Evolutionary conservation across 1,284 basidiomycete species (phyloP).

Genomic region (Pseudozyma thailandica): DNA sequence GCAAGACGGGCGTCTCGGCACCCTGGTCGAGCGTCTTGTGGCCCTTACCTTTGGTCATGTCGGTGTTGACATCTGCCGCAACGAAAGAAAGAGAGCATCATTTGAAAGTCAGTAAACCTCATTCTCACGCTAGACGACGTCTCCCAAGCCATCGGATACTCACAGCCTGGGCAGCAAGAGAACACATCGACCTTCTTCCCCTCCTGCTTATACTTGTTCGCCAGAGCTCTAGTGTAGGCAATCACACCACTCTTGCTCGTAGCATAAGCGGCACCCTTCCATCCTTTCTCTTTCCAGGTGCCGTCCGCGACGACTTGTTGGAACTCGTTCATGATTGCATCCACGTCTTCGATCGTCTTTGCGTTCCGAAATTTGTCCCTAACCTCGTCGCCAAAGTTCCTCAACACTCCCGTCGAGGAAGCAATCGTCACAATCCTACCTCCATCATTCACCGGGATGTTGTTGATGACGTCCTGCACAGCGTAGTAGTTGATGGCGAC

Average conservation of each 20-base stretch:
- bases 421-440: slow-evolving; percentile 59
- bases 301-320: slow-evolving; percentile 49
- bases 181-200: slow-evolving; percentile 49
- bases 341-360: slow-evolving; percentile 42
- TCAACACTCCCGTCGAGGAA: slow-evolving; percentile 53
- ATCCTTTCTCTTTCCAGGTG: slow-evolving; percentile 58
- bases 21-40: slow-evolving; percentile 60
- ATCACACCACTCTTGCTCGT: slow-evolving; percentile 60
- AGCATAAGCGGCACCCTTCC: slow-evolving; percentile 60
- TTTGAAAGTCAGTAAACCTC: neutral
- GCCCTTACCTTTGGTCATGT: slow-evolving; percentile 61
- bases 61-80: slow-evolving; percentile 54
- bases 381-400: slow-evolving; percentile 44
- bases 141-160: neutral
- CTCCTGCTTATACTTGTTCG: slow-evolving; percentile 42
- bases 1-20: slow-evolving; percentile 62
- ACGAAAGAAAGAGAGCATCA: neutral
- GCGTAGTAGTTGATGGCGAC: slow-evolving; percentile 63
- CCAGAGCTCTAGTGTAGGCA: slow-evolving; percentile 52
- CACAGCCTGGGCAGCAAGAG: slow-evolving; percentile 64
- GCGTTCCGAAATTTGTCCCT: slow-evolving; percentile 43
- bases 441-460: slow-evolving; percentile 47
- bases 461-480: slow-evolving; percentile 48
- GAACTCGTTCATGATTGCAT: slow-evolving; percentile 54
- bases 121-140: neutral